Conservation (phyloP, 1,139 yeast genomes). For the Geotrichum cucujoidarum region DNA sequence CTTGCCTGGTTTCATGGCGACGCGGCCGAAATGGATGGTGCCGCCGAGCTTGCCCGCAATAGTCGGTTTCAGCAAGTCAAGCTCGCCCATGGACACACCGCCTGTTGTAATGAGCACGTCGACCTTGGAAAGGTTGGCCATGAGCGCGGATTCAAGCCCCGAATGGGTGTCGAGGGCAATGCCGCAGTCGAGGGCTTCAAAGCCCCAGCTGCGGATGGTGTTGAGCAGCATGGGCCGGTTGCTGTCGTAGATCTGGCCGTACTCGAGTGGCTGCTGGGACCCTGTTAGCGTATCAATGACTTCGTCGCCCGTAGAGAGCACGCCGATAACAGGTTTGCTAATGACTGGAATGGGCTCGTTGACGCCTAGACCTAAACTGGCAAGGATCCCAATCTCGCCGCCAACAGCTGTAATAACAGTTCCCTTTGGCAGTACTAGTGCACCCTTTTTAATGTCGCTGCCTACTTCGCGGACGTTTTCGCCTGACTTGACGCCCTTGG, state of each 20-base stretch:
- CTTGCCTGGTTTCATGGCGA: constrained; percentile 52
- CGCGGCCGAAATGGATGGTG: constrained; percentile 47
- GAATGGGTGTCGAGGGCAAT: constrained; percentile 39
- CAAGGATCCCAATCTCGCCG: constrained; percentile 46
- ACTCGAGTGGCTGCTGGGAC: constrained; percentile 24
- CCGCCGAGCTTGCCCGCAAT: constrained; percentile 40
- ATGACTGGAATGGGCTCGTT: constrained; percentile 35
- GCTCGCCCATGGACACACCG: constrained; percentile 54
- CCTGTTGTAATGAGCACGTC: constrained; percentile 49
- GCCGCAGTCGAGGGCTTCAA: constrained; percentile 41
- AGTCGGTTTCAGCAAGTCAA: constrained; percentile 46
- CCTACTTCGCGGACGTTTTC: constrained; percentile 47
- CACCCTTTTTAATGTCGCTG: constrained; percentile 41
- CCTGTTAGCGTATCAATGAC: constrained; percentile 35
- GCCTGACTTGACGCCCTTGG: constrained; percentile 35
- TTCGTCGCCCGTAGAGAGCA: constrained; percentile 50
- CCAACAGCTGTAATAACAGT: constrained; percentile 39
- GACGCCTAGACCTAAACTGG: constrained; percentile 45
- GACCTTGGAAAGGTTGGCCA: constrained; percentile 31
- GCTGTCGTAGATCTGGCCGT: constrained; percentile 47
- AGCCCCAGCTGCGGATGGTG: constrained; percentile 36
- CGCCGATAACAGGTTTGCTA: constrained; percentile 42
- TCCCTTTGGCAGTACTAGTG: constrained; percentile 37
- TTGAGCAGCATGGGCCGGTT: constrained; percentile 45
- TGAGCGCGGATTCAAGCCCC: constrained; percentile 29